Evolutionary conservation across 306 rosid species (phyloP), one percentile per base, ranked within the genome.

Genomic region (Leucaena leucocephala): DNA sequence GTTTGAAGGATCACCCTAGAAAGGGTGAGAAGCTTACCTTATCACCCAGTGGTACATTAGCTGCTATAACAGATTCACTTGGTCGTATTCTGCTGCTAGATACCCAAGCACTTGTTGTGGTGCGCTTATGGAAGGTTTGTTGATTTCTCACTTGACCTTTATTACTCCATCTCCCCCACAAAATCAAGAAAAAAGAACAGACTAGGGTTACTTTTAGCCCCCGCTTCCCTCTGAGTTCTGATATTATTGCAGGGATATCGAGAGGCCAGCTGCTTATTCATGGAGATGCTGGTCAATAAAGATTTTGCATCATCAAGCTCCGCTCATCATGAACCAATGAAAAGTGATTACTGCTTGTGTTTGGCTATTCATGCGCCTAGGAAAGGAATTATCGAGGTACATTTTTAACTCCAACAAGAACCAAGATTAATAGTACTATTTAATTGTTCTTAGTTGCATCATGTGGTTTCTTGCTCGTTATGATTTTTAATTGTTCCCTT

Each of bases 361-460:
- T 87, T 95, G 92, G 99, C 90, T 80, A 93, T 95, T 83, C 98
- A 95, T 77, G 99, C 99, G 49, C 99, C 99, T 74, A 87, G 91
- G 72, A 95, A 93, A 85, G 99, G 97, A 81, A 95, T 95, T 74
- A 65, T 93, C 65, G 99, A 95, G 98, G 99, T 89, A 83, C 35
- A 48, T 74, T 43, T 78, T 57, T 57, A 27, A 61, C 72, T 55
- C 50, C 68, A 22, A 38, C 40, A 11, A 34, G 45, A 74, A 9
- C 46, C 21, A 19, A 48, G 52, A 22, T 45, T 34, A 27, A 2
- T 40, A 50, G 57, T 6, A 55, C 61, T 19, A 19, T 55, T n/a
- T 55, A n/a, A 17, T 48, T 57, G 5, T 74, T 57, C 55, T 43
- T 45, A 58, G 69, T 14, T 59, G 78, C 43, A 12, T 74, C 2